These are phyloP conservation scores for Cotoneaster glaucophyllus DNA, from an alignment of 306 rosid genomes.

Conservation along the genomic window DNA sequence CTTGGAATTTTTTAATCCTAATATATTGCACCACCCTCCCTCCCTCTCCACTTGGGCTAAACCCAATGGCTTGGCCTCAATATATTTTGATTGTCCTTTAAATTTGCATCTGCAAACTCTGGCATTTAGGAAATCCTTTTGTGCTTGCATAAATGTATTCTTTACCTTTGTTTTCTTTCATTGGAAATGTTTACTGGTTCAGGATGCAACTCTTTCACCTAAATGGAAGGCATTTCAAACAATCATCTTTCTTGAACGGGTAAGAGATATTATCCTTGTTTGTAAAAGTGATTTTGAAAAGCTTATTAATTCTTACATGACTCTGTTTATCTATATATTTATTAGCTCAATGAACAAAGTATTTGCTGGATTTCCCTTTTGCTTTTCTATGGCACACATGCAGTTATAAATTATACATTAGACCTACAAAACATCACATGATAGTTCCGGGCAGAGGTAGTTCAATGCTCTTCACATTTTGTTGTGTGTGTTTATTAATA, in stretches of 20 bases:
- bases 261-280: conserved; percentile 25
- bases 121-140: neutral
- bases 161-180: neutral
- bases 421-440: neutral
- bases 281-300: neutral
- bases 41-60: too few relatives aligned
- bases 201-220: conserved; percentile 78
- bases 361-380: neutral
- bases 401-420: neutral
- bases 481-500: neutral
- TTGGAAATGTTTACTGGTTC: conserved; percentile 25
- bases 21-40: too few relatives aligned
- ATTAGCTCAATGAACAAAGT: neutral
- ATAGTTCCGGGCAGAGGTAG: neutral
- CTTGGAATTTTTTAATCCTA: too few relatives aligned
- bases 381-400: neutral
- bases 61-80: too few relatives aligned
- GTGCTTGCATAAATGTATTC: neutral
- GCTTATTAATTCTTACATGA: neutral
- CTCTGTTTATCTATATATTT: neutral
- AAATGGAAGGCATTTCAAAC: conserved; percentile 91
- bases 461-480: neutral
- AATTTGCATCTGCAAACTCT: neutral
- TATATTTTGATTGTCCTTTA: neutral
- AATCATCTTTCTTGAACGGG: conserved; percentile 77